Evolutionary conservation across 495 filamentous ascomycete genomes (phyloP).

Genomic region (Neurospora tetrasperma): DNA sequence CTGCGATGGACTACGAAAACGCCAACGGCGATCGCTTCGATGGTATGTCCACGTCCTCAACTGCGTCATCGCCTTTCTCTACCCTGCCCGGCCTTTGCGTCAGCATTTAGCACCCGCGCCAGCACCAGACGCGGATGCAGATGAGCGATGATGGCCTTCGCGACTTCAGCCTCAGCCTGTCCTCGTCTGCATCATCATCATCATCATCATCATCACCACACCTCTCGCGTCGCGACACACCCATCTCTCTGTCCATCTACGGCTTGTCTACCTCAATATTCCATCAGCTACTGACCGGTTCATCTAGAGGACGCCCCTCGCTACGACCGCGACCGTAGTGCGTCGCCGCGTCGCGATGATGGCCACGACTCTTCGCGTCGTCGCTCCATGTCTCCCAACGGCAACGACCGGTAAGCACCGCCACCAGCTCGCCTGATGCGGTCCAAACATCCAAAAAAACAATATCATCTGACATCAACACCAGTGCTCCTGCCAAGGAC

Average conservation of each 20-base stretch:
- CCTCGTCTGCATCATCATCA: not conserved
- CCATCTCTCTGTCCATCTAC: not conserved
- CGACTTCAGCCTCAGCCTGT: not conserved
- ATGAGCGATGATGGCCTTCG: not conserved
- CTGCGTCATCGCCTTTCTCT: not conserved
- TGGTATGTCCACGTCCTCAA: conserved; percentile 44
- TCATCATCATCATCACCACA: not conserved
- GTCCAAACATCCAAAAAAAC: conserved; percentile 21
- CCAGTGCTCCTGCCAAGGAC: conserved; percentile 18
- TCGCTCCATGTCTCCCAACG: conserved; percentile 66
- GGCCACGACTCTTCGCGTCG: conserved; percentile 57
- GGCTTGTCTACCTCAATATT: not conserved
- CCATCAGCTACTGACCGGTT: conserved; percentile 8
- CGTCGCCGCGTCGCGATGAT: conserved; percentile 75
- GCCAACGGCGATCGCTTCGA: conserved; percentile 74
- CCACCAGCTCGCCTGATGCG: conserved; percentile 27
- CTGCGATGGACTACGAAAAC: conserved; percentile 73
- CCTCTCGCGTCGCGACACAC: not conserved
- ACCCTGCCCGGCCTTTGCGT: not conserved
- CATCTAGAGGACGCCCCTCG: conserved; percentile 60
- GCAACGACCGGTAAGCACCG: conserved; percentile 58
- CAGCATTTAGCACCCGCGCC: not conserved
- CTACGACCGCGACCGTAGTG: conserved; percentile 75
- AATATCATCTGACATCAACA: conserved; percentile 14
- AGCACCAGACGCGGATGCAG: not conserved